Evolutionary conservation across 2,329 filamentous ascomycete genomes (phyloP).

Genomic region (Gyromitra esculenta): DNA sequence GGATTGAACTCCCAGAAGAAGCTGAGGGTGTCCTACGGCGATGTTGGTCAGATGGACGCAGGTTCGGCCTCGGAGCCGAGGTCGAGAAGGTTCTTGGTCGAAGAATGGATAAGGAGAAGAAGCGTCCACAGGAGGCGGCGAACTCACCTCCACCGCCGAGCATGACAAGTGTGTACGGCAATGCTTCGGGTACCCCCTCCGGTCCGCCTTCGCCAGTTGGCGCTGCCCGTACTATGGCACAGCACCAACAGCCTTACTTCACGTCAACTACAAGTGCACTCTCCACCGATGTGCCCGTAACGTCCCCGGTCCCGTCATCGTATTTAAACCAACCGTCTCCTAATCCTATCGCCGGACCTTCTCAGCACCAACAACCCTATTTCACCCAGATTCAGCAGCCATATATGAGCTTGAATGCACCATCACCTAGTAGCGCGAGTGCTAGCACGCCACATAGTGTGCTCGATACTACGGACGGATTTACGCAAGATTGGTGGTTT

Average conservation of each 20-base stretch:
- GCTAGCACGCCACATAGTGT: conserved; percentile 19
- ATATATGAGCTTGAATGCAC: conserved; percentile 17
- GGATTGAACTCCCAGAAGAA: conserved; percentile 84
- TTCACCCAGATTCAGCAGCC: conserved; percentile 19
- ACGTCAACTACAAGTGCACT: background rate
- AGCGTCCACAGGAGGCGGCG: background rate
- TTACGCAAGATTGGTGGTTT: conserved; percentile 70
- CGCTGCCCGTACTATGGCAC: background rate
- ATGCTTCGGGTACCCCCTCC: conserved; percentile 1
- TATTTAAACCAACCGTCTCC: background rate
- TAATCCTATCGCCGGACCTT: background rate
- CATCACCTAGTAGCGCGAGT: conserved; percentile 33
- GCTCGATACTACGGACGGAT: conserved; percentile 24
- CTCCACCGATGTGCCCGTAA: background rate
- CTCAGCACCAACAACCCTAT: conserved; percentile 15
- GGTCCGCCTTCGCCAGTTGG: background rate
- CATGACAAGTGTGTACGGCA: conserved; percentile 20
- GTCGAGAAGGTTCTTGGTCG: conserved; percentile 35
- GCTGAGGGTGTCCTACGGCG: conserved; percentile 78
- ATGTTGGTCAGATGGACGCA: conserved; percentile 67
- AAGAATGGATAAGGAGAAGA: background rate
- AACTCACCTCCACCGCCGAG: conserved; percentile 1
- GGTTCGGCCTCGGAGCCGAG: conserved; percentile 57
- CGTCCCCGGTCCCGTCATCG: background rate
- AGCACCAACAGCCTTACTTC: conserved; percentile 13